Evolutionary conservation across 768 basidiomycete genomes (phyloP), one percentile per base, ranked within the genome.

Genomic region (Boletellus sp.): DNA sequence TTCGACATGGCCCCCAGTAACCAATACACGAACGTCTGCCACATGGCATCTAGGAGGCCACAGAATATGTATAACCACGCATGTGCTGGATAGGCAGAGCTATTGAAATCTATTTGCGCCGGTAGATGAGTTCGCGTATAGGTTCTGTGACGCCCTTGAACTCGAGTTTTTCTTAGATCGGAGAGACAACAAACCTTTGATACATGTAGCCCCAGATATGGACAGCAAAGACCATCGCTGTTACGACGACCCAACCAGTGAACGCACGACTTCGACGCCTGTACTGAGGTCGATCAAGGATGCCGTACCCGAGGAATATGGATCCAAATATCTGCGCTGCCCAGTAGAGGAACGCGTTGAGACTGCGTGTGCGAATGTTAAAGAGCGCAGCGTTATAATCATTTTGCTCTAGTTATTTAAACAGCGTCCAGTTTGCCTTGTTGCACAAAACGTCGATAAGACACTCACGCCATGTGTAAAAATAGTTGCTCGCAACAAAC

Each of bases 1-100:
- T 92, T 90, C 15, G 87, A 88, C 84, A 93, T 87, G 13, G 87
- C 85, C 26, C 90, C 90, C 80, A 89, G 87, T 57, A 88, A 75
- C 87, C 87, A 90, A 66, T 90, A 90, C 3, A 82, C 81, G 0
- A 81, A 81, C 3, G 85, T 89, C 64, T 92, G 90, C 87, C 87
- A 92, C 80, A 89, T 84, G 1, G 89, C 76, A 52, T 93, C 90
- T 44, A 90, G 75, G 3, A 91, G 55, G n/a, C 88, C 85, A 59
- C 79, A 87, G 64, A 83, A 79, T 49, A 87, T 78, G 69, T 83
- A 88, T 17, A 92, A 69, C 69, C 77, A 76, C 15, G 87, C 70
- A 50, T 76, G 76, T 28, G 74, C 77, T 3, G 76, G 69, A 62
- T 87, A 92, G 2, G 67, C 67, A 0, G 60, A 53, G 57, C 83